Evolutionary conservation across 2,329 filamentous ascomycete species (phyloP).

Genomic region (Hypoxylon sp.): DNA sequence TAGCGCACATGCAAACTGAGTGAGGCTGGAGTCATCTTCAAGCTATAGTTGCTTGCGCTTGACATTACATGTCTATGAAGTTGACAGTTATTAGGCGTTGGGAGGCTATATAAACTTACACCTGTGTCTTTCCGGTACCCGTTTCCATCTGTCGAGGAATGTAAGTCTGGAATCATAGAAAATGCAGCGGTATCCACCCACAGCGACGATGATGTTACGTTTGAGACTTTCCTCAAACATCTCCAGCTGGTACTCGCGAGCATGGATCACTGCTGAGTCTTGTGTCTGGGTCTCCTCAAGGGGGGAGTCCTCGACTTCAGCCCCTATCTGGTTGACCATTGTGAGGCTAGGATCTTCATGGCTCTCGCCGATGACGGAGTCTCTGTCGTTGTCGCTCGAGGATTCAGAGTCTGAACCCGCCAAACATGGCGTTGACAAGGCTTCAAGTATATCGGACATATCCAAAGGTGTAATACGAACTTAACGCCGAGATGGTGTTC

Average conservation of each 20-base stretch:
- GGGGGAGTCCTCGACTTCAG: not conserved
- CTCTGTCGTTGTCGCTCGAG: conserved; percentile 10
- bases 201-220: conserved; percentile 78
- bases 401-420: conserved; percentile 26
- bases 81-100: not conserved
- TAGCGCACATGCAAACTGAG: conserved; percentile 31
- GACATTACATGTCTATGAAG: not conserved
- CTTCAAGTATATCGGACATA: conserved; percentile 5
- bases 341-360: conserved; percentile 13
- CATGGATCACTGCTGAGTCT: conserved; percentile 54
- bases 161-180: conserved; percentile 6
- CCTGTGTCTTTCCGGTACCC: conserved; percentile 81
- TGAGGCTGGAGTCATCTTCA: conserved; percentile 9
- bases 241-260: conserved; percentile 78
- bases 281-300: conserved; percentile 32
- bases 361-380: conserved; percentile 1
- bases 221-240: conserved; percentile 79
- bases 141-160: conserved; percentile 74
- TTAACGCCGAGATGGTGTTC: not conserved
- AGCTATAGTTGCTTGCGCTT: not conserved
- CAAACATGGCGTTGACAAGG: conserved; percentile 5
- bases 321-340: not conserved
- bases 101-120: conserved; percentile 64
- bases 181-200: conserved; percentile 54
- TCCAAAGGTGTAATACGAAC: not conserved